Evolutionary conservation across 257 asterid species (phyloP), one percentile per base, ranked within the genome.

Genomic region (Solanum dulcamara): DNA sequence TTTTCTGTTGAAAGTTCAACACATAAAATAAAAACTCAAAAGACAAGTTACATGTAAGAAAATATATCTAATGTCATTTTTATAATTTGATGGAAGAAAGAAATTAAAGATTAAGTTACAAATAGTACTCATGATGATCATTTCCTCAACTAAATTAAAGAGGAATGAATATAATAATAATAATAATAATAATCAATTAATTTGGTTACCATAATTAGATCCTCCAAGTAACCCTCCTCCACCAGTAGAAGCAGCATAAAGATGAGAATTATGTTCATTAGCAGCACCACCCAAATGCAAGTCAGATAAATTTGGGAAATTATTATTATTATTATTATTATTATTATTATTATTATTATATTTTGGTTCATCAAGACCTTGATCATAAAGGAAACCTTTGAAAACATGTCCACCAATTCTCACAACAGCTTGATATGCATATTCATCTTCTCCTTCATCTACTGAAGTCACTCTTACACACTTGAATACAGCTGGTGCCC

Each of bases 341-440:
- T 67, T 59, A 28, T 57, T 60, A 24, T 60, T 35, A 24, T 40
- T 44, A 26, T 55, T 55, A 67, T 64, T n/a, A 42, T 67, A 44
- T 30, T 90, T 93, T 13, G 86, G 88, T 86, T 89, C 68, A 37
- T 74, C 97, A 24, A 88, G 81, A 6, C 97, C 98, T 91, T 93
- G 96, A 89, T 94, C 96, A 12, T 93, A 94, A 0, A 94, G 86
- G 74, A 93, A 92, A 3, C 98, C 98, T 86, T 94, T 93, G 93
- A 94, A 94, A 38, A 93, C 91, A 86, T 92, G 98, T 22, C 98
- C 98, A 4, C 97, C 97, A n/a, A 94, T 93, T 81, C 87, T 90
- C 5, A 93, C 97, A 4, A 89, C 88, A 1, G 97, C 98, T 42
- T 94, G 97, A 38, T 93, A 94, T 17, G 98, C 98, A 83, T 85